Evolutionary conservation across 768 basidiomycete genomes (phyloP).

Genomic region (Collybiopsis luxurians): DNA sequence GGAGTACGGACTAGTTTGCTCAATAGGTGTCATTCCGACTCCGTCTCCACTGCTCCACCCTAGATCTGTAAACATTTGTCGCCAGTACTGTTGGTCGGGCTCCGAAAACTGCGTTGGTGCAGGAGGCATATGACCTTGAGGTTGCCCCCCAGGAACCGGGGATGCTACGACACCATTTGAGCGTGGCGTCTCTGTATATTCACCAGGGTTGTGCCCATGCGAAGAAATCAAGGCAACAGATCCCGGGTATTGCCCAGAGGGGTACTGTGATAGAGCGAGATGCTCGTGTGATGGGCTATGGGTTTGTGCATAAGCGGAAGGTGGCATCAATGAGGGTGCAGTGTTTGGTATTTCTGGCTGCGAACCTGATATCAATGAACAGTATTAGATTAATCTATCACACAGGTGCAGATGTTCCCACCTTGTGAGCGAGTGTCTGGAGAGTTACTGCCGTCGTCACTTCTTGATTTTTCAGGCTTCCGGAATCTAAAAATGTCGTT

Average conservation of each 20-base stretch:
- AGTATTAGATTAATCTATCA: neutral
- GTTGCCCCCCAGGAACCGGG: neutral
- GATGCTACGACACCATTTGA: neutral
- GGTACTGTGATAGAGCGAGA: neutral
- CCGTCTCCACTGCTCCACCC: slow-evolving; percentile 44
- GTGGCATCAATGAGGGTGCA: neutral
- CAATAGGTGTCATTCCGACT: neutral
- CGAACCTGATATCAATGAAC: neutral
- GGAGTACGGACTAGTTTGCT: no score
- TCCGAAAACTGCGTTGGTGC: slow-evolving; percentile 30
- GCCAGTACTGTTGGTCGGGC: slow-evolving; percentile 70
- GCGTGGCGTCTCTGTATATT: neutral
- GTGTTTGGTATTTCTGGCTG: slow-evolving; percentile 8
- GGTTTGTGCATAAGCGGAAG: neutral
- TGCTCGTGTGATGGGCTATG: neutral
- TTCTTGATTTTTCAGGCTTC: slow-evolving; percentile 38
- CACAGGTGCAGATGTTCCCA: slow-evolving; percentile 23
- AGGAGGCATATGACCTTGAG: slow-evolving; percentile 8
- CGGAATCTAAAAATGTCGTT: slow-evolving; percentile 59
- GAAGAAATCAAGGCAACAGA: neutral
- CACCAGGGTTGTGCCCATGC: neutral
- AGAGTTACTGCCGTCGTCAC: slow-evolving; percentile 31
- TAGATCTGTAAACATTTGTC: slow-evolving; percentile 72
- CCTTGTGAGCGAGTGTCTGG: slow-evolving; percentile 59
- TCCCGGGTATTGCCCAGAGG: neutral